These are phyloP conservation scores for Eragrostis tef DNA, from an alignment of 202 grass and related monocot species.

Conservation along the genomic window DNA sequence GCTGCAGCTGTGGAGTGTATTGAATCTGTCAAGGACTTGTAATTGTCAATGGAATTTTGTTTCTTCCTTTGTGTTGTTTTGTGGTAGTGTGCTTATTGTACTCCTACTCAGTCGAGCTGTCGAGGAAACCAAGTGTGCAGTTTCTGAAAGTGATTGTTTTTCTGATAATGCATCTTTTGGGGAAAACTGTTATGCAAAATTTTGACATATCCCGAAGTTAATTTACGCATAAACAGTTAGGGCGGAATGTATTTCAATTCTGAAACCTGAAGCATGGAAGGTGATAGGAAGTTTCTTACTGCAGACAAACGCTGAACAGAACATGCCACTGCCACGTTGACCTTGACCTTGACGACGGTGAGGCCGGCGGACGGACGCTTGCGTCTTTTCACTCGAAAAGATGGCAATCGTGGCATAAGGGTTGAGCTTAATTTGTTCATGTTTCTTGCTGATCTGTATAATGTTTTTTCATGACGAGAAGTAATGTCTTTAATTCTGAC, in stretches of 20 bases:
- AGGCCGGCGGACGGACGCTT: not conserved
- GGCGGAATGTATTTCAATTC: not conserved
- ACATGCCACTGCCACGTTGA: not conserved
- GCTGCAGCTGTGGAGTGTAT: not conserved
- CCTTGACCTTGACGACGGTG: not conserved
- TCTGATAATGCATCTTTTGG: not conserved
- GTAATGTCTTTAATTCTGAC: too few species aligned
- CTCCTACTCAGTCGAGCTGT: not conserved
- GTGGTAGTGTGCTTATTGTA: not conserved
- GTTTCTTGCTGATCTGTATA: too few species aligned
- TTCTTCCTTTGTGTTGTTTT: not conserved
- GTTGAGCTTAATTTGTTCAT: too few species aligned
- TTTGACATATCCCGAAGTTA: not conserved
- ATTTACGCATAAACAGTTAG: not conserved
- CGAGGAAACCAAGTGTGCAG: not conserved
- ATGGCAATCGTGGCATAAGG: too few species aligned
- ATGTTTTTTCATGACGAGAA: too few species aligned
- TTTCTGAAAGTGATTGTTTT: not conserved
- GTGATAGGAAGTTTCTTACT: not conserved
- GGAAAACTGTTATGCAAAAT: not conserved
- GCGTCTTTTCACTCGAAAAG: not conserved
- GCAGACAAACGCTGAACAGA: not conserved
- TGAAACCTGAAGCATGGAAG: not conserved
- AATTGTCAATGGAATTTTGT: slow-evolving; percentile 1
- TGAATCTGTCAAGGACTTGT: slow-evolving; percentile 24